Evolutionary conservation across 2,329 filamentous ascomycete species (phyloP), one percentile per base, ranked within the genome.

Genomic region (Microsporum canis): DNA sequence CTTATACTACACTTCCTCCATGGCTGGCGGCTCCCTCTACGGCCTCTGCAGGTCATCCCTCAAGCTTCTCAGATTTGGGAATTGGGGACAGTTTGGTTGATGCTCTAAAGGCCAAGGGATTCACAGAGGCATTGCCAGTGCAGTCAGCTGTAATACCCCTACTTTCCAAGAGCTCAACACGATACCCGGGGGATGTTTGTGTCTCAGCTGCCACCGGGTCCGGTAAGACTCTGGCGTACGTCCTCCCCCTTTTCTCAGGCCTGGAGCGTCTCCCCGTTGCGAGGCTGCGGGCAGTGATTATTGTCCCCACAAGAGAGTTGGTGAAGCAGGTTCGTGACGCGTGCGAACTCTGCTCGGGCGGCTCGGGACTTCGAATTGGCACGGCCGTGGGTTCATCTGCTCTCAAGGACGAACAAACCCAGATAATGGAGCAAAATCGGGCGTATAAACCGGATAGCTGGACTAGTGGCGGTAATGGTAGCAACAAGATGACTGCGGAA

Each of bases 181-280:
- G 82, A 39, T 80, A 84, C 39, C 76, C 82, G 1, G 88, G 89
- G 3, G 94, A 99, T 71, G 75, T 99, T 3, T 87, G 95, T 51
- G 86, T 99, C 2, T 94, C 91, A 5, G 94, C 95, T 0, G 88
- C 92, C 0, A 99, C 94, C 0, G 94, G 94, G 6, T 97, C 94
- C 0, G 94, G 94, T 61, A 99, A 99, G 72, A 99, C 94, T 0
- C 74, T 99, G 14, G 88, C 92, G 0, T 99, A 99, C 69, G 84
- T 92, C 0, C 77, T 99, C 2, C 94, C 94, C 0, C 84, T 99
- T 62, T 82, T 95, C 3, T 84, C 90, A 53, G 85, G 87, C 58
- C 77, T 99, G 57, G 86, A 87, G 65, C 78, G 82, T 36, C 81
- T 82, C 12, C 76, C 77, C 27, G 80, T 84, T 8, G 88, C 87